Evolutionary conservation across 2,329 filamentous ascomycete genomes (phyloP).

Genomic region (Diaporthe amygdali): DNA sequence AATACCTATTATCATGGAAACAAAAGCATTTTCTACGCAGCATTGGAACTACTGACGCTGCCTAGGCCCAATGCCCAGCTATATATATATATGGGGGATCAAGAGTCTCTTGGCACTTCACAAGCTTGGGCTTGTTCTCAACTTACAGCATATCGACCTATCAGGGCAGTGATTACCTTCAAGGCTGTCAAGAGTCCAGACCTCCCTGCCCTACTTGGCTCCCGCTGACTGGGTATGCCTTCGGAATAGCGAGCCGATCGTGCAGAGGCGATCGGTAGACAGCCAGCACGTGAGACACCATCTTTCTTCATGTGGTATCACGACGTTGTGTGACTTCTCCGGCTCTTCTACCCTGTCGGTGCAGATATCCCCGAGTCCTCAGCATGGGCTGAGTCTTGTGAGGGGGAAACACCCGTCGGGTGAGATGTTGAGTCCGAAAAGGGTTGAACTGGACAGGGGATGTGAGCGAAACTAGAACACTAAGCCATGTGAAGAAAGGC

Average conservation of each 20-base stretch:
- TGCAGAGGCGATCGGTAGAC: neutral
- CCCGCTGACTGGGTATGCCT: neutral
- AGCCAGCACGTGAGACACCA: neutral
- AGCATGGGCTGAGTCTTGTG: neutral
- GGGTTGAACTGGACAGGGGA: neutral
- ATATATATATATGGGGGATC: neutral
- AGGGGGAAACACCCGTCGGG: constrained; percentile 5
- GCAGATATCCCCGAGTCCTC: constrained; percentile 5
- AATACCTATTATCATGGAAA: no score
- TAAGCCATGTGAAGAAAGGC: neutral
- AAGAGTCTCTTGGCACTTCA: neutral
- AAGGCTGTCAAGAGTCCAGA: neutral
- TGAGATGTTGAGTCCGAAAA: neutral
- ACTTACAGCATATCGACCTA: neutral
- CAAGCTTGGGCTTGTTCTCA: no score
- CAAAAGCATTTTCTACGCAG: no score
- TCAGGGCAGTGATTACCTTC: neutral
- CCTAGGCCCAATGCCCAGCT: no score
- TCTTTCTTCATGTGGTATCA: neutral
- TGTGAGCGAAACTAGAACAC: neutral
- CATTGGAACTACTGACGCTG: no score
- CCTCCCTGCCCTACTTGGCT: neutral
- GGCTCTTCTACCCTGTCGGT: constrained; percentile 1
- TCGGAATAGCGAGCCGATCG: neutral
- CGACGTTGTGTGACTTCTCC: neutral